Conservation (phyloP, 83 land plant species). For the Diphasiastrum complanatum region DNA sequence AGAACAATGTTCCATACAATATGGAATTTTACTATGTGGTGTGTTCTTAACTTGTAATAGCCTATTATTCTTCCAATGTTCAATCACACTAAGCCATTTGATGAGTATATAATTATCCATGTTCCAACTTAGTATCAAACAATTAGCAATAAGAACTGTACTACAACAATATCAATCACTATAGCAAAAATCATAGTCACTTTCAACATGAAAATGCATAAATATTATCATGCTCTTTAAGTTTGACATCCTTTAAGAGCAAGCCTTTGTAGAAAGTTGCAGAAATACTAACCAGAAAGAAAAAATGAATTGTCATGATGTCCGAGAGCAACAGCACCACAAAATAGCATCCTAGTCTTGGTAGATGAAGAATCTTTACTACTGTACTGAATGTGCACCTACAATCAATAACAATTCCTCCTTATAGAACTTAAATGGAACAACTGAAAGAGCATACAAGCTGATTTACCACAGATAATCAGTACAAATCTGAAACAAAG, state of each 20-base stretch:
- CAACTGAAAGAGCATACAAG: not conserved
- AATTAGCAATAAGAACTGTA: too few species aligned
- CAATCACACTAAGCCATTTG: too few species aligned
- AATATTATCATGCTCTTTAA: not conserved
- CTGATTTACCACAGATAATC: slow-evolving; percentile 2
- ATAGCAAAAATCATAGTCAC: too few species aligned
- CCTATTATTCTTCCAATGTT: too few species aligned
- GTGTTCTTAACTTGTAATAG: too few species aligned
- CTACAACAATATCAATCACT: too few species aligned
- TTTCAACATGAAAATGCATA: too few species aligned
- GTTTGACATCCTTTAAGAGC: not conserved
- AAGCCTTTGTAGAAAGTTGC: not conserved
- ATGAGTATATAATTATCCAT: too few species aligned
- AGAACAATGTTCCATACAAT: too few species aligned
- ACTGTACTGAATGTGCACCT: slow-evolving; percentile 88
- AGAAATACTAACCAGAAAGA: slow-evolving; percentile 76
- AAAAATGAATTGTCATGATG: slow-evolving; percentile 97
- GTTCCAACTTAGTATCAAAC: too few species aligned
- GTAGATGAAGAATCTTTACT: slow-evolving; percentile 55
- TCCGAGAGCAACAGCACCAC: slow-evolving; percentile 79
- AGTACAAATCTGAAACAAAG: not conserved
- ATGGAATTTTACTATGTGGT: too few species aligned
- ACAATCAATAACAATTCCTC: slow-evolving; percentile 23
- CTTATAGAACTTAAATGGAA: not conserved
- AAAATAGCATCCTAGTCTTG: slow-evolving; percentile 85